phyloP scores from a whole-genome alignment of 164 flowering plant genomes.

The Pachysandra terminalis region DNA sequence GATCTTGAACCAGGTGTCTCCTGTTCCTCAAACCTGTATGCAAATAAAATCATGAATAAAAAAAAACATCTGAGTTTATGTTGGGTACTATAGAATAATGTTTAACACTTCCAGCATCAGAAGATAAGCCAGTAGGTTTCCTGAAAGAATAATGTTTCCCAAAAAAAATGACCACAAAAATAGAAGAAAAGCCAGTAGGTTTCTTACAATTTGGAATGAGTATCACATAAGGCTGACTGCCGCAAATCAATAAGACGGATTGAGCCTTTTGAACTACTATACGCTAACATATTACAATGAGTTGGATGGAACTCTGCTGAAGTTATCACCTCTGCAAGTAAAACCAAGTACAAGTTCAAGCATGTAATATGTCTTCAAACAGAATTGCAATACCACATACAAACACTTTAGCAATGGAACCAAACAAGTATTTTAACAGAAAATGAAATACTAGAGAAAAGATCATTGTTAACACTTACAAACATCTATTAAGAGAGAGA shows the following conservation, averaged over 20 bases:
- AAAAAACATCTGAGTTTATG: neutral
- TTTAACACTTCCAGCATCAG: neutral
- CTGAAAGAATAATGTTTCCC: too few relatives aligned
- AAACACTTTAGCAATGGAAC: neutral
- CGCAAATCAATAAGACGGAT: conserved; percentile 95
- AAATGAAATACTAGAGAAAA: neutral
- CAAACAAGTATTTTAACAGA: neutral
- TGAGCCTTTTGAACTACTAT: conserved; percentile 97
- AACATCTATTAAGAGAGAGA: too few relatives aligned
- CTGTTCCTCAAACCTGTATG: conserved; percentile 82
- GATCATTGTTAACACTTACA: neutral
- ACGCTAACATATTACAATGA: conserved; percentile 88
- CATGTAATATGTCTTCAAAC: neutral
- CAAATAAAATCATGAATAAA: conserved; percentile 8
- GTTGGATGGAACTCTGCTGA: conserved; percentile 97
- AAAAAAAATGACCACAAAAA: neutral
- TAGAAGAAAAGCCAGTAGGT: neutral
- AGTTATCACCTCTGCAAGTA: conserved; percentile 89
- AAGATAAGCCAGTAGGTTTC: neutral
- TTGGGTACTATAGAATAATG: neutral
- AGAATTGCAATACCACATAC: neutral
- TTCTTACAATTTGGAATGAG: conserved; percentile 89
- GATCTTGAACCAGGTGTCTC: conserved; percentile 94
- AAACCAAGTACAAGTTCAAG: conserved; percentile 1
- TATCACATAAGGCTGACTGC: conserved; percentile 91